A percentile compares a stretch with the other conserved stretches of the same genome.
phyloP scores from a whole-genome alignment of 495 filamentous ascomycete genomes.

The Penicillium mononematosum region DNA sequence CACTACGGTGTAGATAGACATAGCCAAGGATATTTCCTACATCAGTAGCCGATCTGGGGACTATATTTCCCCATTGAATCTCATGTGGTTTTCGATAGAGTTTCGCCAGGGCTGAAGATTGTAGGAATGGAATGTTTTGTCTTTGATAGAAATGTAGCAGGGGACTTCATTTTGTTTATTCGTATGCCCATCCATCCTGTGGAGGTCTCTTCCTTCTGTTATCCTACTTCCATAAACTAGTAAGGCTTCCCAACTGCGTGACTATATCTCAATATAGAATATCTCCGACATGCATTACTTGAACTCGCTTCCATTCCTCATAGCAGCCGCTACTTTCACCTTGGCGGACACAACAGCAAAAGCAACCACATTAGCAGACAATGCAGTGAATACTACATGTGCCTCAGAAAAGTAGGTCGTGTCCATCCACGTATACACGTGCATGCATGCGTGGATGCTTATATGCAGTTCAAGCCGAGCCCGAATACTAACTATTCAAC shows the following conservation, averaged over 20 bases:
- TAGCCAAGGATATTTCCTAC: neutral
- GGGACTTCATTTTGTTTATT: neutral
- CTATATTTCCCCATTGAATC: neutral
- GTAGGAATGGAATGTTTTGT: slow-evolving; percentile 9
- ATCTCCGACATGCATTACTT: neutral
- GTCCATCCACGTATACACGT: neutral
- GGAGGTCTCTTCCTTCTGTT: neutral
- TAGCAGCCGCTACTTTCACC: neutral
- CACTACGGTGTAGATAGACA: neutral
- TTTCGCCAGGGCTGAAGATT: neutral
- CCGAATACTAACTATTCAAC: too few relatives aligned
- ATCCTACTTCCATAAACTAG: neutral
- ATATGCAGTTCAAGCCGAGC: too few relatives aligned
- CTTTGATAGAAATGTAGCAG: slow-evolving; percentile 2
- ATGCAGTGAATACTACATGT: neutral
- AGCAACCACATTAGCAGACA: neutral
- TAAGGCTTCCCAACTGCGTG: too few relatives aligned
- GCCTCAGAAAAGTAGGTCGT: neutral
- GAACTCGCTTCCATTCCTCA: neutral
- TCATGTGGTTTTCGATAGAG: neutral
- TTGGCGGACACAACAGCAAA: neutral
- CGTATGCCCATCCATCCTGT: neutral
- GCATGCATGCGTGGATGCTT: too few relatives aligned
- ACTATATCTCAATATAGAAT: neutral
- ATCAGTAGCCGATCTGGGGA: too few relatives aligned